These are phyloP conservation scores for Ochetophila trinervis DNA, from an alignment of 306 rosid genomes.

Conservation along the genomic window DNA sequence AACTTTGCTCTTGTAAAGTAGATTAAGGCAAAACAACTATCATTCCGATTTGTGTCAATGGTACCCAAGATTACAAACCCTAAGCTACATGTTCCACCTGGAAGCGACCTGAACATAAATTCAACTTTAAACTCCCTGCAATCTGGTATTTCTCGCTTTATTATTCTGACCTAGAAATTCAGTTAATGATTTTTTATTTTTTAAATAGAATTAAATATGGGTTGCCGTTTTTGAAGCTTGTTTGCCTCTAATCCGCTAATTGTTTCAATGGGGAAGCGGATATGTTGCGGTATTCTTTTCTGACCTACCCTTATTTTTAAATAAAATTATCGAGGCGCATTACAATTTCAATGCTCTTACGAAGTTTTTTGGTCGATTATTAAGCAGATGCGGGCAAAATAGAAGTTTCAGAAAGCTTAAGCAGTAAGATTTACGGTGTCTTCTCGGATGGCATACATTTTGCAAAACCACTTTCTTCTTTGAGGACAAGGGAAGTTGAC, in stretches of 20 bases:
- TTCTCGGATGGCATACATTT: constrained; percentile 61
- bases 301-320: background rate
- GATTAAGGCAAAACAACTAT: background rate
- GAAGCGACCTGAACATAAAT: background rate
- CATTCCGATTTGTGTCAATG: background rate
- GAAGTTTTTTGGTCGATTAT: background rate
- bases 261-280: constrained; percentile 29
- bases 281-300: constrained; percentile 23
- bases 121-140: background rate
- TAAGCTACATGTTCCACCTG: background rate
- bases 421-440: constrained; percentile 49
- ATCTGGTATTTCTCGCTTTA: background rate
- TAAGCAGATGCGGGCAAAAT: constrained; percentile 48
- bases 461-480: constrained; percentile 62
- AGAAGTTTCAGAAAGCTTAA: constrained; percentile 50
- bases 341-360: no score
- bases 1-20: background rate
- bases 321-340: background rate
- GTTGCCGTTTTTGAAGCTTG: constrained; percentile 10
- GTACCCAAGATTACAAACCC: constrained; percentile 5
- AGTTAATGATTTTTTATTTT: background rate
- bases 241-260: background rate
- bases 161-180: no score
- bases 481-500: constrained; percentile 61
- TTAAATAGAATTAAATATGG: background rate